phyloP scores from a whole-genome alignment of 768 basidiomycete genomes.

The Rhizopogon vesiculosus region DNA sequence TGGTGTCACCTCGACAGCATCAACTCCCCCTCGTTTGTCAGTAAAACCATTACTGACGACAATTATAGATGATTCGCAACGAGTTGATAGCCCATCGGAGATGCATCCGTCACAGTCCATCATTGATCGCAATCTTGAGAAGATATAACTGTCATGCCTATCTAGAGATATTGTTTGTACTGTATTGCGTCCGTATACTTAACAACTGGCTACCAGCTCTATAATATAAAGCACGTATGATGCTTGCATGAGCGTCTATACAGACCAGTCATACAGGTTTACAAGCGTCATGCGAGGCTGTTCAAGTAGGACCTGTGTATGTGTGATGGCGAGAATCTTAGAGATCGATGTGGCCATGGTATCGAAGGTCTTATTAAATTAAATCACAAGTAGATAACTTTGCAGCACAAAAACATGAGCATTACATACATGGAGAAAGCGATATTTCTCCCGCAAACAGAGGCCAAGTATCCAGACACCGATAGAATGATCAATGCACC shows the following conservation, averaged over 20 bases:
- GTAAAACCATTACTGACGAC: slow-evolving; percentile 6
- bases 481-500: background rate
- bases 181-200: background rate
- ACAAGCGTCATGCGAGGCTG: no score
- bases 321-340: no score
- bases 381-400: background rate
- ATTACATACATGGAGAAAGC: background rate
- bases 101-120: slow-evolving; percentile 13
- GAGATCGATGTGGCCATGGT: no score
- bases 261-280: no score
- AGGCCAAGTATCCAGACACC: background rate
- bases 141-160: background rate
- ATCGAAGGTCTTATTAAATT: background rate
- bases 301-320: no score
- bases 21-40: background rate
- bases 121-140: background rate
- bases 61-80: slow-evolving; percentile 15
- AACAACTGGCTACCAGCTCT: background rate
- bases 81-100: slow-evolving; percentile 29
- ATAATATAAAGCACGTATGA: no score
- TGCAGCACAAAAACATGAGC: background rate
- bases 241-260: no score
- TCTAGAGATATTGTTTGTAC: background rate
- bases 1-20: background rate
- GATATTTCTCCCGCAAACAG: background rate